Percentiles rank a stretch among this genome's conserved stretches.
Evolutionary conservation across 345 rosid genomes (phyloP).

Genomic region (Excoecaria cochinchinensis): DNA sequence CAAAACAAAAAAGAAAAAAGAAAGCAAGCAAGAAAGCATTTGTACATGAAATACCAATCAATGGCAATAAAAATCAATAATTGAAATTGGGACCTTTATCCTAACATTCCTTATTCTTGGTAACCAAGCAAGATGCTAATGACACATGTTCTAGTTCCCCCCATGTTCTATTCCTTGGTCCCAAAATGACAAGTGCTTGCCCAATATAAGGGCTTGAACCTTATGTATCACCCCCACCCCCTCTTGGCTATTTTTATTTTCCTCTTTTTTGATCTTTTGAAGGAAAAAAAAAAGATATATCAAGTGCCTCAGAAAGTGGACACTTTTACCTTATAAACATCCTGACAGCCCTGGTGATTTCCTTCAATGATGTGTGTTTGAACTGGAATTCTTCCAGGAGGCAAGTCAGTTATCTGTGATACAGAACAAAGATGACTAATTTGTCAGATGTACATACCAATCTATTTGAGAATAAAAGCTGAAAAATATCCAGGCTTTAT

Average conservation of each 20-base stretch:
- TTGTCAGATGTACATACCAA: background rate
- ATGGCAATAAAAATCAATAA: background rate
- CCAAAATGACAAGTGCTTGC: background rate
- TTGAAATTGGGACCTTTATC: background rate
- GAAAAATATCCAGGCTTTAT: background rate
- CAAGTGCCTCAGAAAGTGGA: background rate
- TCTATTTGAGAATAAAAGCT: background rate
- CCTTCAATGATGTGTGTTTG: slow-evolving; percentile 71
- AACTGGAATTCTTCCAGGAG: slow-evolving; percentile 90
- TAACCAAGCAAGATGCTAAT: background rate
- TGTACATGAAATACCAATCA: background rate
- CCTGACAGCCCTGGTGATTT: slow-evolving; percentile 52
- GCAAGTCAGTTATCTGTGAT: slow-evolving; percentile 84
- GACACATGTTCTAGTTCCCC: background rate
- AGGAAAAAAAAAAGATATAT: background rate
- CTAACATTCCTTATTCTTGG: too few relatives aligned
- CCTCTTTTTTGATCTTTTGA: background rate
- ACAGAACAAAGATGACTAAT: slow-evolving; percentile 6
- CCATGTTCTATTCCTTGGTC: background rate
- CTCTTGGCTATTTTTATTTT: background rate
- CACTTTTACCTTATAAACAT: slow-evolving; percentile 61
- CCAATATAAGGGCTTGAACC: background rate
- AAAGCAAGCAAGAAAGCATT: background rate
- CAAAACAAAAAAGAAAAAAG: background rate
- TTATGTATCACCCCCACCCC: background rate